phyloP scores from a whole-genome alignment of 129 eudicot species.

The Daucus carota region DNA sequence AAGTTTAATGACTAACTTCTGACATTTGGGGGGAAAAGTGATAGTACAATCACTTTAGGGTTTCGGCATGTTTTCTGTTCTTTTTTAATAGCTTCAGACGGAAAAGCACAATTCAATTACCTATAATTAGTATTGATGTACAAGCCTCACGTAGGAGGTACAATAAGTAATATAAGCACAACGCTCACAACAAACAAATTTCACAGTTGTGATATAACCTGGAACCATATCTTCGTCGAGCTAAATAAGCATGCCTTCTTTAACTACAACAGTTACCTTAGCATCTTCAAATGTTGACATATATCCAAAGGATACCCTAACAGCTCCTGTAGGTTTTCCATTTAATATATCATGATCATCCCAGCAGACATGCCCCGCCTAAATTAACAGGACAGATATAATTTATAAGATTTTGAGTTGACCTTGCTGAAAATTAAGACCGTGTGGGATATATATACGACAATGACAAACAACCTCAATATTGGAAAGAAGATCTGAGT shows the following conservation, averaged over 20 bases:
- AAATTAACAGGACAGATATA: constrained; percentile 6
- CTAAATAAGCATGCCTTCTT: background rate
- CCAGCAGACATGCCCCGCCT: constrained; percentile 99
- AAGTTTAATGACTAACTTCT: background rate
- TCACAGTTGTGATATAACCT: background rate
- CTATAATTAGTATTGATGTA: background rate
- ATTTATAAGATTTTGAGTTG: background rate
- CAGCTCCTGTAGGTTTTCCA: constrained; percentile 97
- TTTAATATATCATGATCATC: constrained; percentile 82
- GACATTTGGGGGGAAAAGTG: background rate
- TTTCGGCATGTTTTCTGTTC: background rate
- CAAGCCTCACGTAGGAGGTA: background rate
- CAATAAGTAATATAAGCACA: background rate
- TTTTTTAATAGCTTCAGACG: background rate
- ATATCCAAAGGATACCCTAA: constrained; percentile 91
- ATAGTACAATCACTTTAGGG: background rate
- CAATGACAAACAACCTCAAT: constrained; percentile 50
- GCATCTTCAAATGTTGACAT: constrained; percentile 98
- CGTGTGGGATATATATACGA: background rate
- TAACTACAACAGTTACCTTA: constrained; percentile 35
- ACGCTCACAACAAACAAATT: no score
- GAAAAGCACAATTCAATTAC: background rate
- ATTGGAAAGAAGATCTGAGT: constrained; percentile 68
- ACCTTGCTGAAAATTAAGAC: background rate
- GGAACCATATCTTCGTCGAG: background rate